Conservation (phyloP, 768 basidiomycete species). For the Pilatotrama ljubarskyi region DNA sequence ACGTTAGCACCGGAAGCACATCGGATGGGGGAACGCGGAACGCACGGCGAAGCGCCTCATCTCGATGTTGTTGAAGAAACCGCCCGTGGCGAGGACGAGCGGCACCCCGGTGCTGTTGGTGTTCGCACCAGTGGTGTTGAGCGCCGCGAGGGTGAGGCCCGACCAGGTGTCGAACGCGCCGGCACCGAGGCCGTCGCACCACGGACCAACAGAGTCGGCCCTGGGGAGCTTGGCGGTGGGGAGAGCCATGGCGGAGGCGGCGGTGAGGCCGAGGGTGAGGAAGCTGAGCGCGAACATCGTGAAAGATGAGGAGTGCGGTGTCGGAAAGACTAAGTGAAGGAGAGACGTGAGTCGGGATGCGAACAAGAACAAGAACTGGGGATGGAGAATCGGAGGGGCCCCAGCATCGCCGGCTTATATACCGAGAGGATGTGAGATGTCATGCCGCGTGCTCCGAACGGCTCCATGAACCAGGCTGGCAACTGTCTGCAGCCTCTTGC, state of each 20-base stretch:
- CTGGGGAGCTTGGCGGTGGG: conserved; percentile 13
- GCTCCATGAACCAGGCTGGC: no score
- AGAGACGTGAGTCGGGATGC: background rate
- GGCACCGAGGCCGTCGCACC: conserved; percentile 26
- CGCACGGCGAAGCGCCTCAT: conserved; percentile 48
- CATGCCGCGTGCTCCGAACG: no score
- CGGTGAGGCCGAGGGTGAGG: conserved; percentile 12
- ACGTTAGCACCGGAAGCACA: background rate
- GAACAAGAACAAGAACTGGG: background rate
- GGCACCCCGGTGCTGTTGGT: conserved; percentile 47
- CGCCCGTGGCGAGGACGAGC: conserved; percentile 43
- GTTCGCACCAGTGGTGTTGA: conserved; percentile 43
- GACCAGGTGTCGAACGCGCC: conserved; percentile 30
- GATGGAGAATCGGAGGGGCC: background rate
- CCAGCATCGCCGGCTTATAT: background rate
- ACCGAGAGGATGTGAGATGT: no score
- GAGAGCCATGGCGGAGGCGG: conserved; percentile 7
- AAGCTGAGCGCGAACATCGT: conserved; percentile 19
- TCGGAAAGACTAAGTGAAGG: background rate
- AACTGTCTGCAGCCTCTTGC: no score
- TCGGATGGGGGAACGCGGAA: background rate
- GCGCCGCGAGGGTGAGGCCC: conserved; percentile 49
- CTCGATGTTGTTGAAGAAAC: conserved; percentile 34
- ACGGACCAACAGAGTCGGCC: conserved; percentile 10
- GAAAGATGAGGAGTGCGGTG: background rate